These are phyloP conservation scores for Clonostachys rhizophaga DNA, from an alignment of 2,329 filamentous ascomycete species.

Conservation along the genomic window DNA sequence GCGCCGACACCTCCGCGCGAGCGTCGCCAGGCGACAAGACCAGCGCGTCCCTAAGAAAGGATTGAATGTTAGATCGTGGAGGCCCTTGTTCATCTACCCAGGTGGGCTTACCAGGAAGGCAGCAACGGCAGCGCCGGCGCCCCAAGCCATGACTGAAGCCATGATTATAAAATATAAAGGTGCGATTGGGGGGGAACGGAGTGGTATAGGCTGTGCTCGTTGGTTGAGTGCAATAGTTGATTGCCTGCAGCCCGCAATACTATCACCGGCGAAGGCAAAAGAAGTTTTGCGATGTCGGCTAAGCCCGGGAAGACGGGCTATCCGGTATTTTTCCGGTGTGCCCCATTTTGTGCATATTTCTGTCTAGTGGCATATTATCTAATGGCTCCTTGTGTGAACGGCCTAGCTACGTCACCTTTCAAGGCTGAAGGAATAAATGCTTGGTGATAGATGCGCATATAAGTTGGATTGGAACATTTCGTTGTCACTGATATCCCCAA, in stretches of 20 bases:
- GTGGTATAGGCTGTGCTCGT: too few relatives aligned
- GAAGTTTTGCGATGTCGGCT: conserved; percentile 1
- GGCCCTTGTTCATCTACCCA: background rate
- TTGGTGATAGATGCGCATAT: background rate
- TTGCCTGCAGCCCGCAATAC: too few relatives aligned
- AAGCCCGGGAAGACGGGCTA: background rate
- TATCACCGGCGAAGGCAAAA: background rate
- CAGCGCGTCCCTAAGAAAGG: conserved; percentile 72
- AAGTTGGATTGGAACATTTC: too few relatives aligned
- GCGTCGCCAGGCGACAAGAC: conserved; percentile 81
- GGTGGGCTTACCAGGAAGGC: conserved; percentile 40
- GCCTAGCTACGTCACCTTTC: background rate
- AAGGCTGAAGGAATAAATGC: conserved; percentile 11
- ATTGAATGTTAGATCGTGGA: conserved; percentile 5
- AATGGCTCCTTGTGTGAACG: background rate
- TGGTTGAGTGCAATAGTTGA: too few relatives aligned
- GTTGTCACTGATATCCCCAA: too few relatives aligned
- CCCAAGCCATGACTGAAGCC: conserved; percentile 39
- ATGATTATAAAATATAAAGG: conserved; percentile 14
- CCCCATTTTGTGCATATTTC: too few relatives aligned
- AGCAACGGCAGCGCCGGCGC: conserved; percentile 43
- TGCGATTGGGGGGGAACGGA: background rate
- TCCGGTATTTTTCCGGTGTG: too few relatives aligned
- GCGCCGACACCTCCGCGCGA: conserved; percentile 74
- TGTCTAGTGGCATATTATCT: too few relatives aligned